Conservation (phyloP, 2,329 filamentous ascomycete genomes). For the Didymella segeticola region DNA sequence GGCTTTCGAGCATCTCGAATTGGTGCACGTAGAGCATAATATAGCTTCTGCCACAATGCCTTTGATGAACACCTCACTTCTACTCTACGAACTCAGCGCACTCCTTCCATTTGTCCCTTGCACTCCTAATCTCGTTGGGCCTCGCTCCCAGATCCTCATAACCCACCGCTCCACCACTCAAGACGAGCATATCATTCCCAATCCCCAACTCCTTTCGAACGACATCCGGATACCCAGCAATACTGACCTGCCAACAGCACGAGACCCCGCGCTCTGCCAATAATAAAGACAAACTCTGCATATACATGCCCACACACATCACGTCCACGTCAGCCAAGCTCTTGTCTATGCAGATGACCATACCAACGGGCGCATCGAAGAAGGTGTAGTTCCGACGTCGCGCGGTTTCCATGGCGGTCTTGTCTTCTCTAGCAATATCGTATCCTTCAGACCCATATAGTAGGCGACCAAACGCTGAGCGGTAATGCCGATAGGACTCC, state of each 20-base stretch:
- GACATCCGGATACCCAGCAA: conserved; percentile 31
- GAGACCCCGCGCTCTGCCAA: conserved; percentile 27
- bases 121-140: conserved; percentile 8
- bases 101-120: background rate
- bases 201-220: conserved; percentile 24
- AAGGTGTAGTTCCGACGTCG: conserved; percentile 27
- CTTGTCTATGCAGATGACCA: conserved; percentile 25
- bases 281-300: conserved; percentile 31
- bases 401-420: conserved; percentile 7
- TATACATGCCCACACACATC: conserved; percentile 32
- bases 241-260: conserved; percentile 27
- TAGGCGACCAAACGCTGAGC: conserved; percentile 25
- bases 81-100: conserved; percentile 1
- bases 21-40: background rate
- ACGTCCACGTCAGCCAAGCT: conserved; percentile 20
- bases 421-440: conserved; percentile 19
- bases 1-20: background rate
- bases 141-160: conserved; percentile 13
- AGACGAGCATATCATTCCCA: conserved; percentile 19
- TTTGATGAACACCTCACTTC: background rate
- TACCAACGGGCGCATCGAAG: conserved; percentile 28
- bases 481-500: conserved; percentile 22
- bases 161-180: conserved; percentile 34
- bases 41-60: background rate
- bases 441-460: conserved; percentile 31